Conservation (phyloP, 2,329 filamentous ascomycete species). For the Beauveria medogensis region DNA sequence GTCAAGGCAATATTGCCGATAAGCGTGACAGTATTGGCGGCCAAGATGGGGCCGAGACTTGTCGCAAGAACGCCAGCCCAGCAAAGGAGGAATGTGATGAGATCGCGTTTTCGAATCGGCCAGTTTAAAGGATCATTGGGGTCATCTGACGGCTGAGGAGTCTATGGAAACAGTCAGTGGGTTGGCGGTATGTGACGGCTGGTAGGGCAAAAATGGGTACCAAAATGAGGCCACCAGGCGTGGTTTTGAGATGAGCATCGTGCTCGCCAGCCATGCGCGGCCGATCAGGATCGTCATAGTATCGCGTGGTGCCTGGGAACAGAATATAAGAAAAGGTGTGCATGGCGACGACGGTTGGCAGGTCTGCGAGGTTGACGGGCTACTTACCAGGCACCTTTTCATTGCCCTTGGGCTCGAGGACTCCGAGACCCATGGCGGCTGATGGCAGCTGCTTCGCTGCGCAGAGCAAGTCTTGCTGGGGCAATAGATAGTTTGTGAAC, state of each 20-base stretch:
- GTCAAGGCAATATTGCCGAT: constrained; percentile 54
- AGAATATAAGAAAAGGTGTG: not conserved
- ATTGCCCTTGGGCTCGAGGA: constrained; percentile 59
- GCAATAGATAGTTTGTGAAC: not conserved
- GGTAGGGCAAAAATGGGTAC: constrained; percentile 33
- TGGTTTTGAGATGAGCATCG: constrained; percentile 57
- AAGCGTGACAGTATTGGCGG: constrained; percentile 77
- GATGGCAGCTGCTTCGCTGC: not conserved
- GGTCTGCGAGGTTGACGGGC: not conserved
- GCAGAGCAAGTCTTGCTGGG: not conserved
- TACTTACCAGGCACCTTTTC: constrained; percentile 66
- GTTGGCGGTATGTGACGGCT: not conserved
- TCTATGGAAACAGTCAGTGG: constrained; percentile 22
- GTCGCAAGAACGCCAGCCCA: constrained; percentile 76
- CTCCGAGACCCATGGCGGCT: constrained; percentile 46
- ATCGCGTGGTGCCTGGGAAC: constrained; percentile 48
- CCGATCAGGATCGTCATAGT: constrained; percentile 52
- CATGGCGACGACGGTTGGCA: not conserved
- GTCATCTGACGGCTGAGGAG: constrained; percentile 82
- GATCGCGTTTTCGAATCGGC: constrained; percentile 78
- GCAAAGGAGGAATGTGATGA: constrained; percentile 71
- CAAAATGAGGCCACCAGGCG: constrained; percentile 68
- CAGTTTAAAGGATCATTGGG: constrained; percentile 82
- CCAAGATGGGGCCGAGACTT: constrained; percentile 76
- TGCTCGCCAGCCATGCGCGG: constrained; percentile 32